phyloP scores from a whole-genome alignment of 1,284 basidiomycete genomes.

The Tilletia caries region DNA sequence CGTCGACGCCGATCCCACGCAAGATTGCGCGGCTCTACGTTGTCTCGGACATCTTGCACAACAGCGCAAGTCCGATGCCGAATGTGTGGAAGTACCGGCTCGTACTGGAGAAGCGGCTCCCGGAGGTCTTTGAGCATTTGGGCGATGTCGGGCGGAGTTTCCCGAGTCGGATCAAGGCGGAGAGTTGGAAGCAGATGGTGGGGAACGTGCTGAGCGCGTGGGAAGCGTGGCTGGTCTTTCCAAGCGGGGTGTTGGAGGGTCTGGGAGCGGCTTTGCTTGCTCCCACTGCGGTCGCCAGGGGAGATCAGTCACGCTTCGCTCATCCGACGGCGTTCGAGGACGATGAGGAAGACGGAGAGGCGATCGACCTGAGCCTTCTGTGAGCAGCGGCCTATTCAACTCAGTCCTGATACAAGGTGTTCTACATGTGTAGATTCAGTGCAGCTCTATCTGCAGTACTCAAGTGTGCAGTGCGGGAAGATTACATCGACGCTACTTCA shows the following conservation, averaged over 20 bases:
- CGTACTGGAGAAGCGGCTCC: slow-evolving; percentile 30
- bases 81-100: slow-evolving; percentile 59
- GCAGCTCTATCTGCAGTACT: not conserved
- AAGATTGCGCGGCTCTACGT: slow-evolving; percentile 92
- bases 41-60: slow-evolving; percentile 95
- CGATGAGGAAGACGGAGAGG: slow-evolving; percentile 55
- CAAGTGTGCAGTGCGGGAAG: too few species aligned
- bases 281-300: not conserved
- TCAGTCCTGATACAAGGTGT: not conserved
- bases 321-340: slow-evolving; percentile 1
- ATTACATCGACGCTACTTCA: too few species aligned
- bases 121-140: slow-evolving; percentile 37
- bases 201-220: slow-evolving; percentile 80
- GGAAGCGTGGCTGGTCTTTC: slow-evolving; percentile 76
- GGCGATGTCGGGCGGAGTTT: slow-evolving; percentile 33
- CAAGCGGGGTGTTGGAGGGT: slow-evolving; percentile 70
- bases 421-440: not conserved
- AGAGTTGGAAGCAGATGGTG: slow-evolving; percentile 70
- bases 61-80: slow-evolving; percentile 79
- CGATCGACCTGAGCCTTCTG: slow-evolving; percentile 45
- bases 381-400: not conserved
- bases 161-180: slow-evolving; percentile 36
- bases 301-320: too few species aligned
- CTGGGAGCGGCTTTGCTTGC: slow-evolving; percentile 14
- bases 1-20: slow-evolving; percentile 84